Evolutionary conservation across 176 grass and related monocot species (phyloP).

Genomic region (Carex kokanica): DNA sequence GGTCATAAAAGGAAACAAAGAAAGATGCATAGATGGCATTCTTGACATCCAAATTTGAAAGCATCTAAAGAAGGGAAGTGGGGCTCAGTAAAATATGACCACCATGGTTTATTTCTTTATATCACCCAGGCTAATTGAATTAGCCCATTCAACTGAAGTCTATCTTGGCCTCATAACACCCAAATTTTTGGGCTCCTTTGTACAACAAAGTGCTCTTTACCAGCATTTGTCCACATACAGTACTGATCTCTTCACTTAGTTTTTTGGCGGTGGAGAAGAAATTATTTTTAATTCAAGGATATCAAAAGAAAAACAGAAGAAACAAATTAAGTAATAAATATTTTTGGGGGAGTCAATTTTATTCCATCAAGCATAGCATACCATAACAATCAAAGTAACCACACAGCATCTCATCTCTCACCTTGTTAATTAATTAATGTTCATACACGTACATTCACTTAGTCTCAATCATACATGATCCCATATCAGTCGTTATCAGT

Average conservation of each 20-base stretch:
- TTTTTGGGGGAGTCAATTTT: background rate
- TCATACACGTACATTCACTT: slow-evolving; percentile 7
- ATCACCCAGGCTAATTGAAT: too few species aligned
- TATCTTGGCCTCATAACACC: too few species aligned
- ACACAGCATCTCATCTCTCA: background rate
- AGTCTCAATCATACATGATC: background rate
- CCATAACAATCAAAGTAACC: background rate
- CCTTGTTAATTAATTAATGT: slow-evolving; percentile 9
- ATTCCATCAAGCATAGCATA: background rate
- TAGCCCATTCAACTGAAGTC: too few species aligned
- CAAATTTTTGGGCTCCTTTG: too few species aligned
- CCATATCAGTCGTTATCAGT: background rate
- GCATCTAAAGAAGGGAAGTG: too few species aligned
- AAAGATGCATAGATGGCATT: too few species aligned
- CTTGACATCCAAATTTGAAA: too few species aligned
- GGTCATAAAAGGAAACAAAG: background rate
- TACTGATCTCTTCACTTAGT: too few species aligned
- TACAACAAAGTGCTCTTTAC: too few species aligned
- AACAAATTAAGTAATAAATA: background rate
- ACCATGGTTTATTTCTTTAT: too few species aligned
- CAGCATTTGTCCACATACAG: too few species aligned
- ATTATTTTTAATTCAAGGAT: background rate
- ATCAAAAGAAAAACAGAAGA: background rate
- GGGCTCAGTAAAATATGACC: too few species aligned
- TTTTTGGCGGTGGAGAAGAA: background rate